Conservation (phyloP, 2,329 filamentous ascomycete species). For the Venturia oleaginea region DNA sequence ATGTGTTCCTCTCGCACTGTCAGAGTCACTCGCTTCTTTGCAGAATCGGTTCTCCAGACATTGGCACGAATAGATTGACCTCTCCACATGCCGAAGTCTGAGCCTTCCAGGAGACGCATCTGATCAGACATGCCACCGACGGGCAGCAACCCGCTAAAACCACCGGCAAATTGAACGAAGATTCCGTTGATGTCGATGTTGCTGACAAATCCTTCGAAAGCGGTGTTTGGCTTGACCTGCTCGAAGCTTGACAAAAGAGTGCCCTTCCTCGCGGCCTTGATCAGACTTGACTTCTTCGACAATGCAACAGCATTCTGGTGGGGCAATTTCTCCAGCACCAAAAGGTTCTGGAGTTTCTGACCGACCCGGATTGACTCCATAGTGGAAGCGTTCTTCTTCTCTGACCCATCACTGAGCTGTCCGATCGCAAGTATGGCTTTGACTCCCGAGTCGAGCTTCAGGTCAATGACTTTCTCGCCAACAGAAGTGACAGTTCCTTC, state of each 20-base stretch:
- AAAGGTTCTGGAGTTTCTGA: conserved; percentile 70
- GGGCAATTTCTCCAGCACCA: conserved; percentile 79
- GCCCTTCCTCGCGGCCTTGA: conserved; percentile 64
- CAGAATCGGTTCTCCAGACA: conserved; percentile 62
- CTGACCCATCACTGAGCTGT: conserved; percentile 78
- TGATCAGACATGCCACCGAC: conserved; percentile 70
- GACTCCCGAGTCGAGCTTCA: conserved; percentile 67
- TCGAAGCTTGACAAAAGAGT: conserved; percentile 63
- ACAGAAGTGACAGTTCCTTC: conserved; percentile 55
- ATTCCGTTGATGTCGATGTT: conserved; percentile 74
- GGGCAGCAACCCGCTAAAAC: conserved; percentile 68
- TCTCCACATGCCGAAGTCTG: conserved; percentile 70
- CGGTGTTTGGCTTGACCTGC: conserved; percentile 58
- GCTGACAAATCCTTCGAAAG: conserved; percentile 70
- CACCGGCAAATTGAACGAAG: conserved; percentile 81
- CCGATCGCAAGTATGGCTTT: conserved; percentile 68
- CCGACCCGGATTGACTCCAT: conserved; percentile 77
- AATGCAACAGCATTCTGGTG: conserved; percentile 66
- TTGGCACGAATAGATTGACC: conserved; percentile 66
- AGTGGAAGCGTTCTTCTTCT: conserved; percentile 65
- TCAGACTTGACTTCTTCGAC: conserved; percentile 73
- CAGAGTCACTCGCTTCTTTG: conserved; percentile 59
- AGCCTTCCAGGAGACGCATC: conserved; percentile 44
- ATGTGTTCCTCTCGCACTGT: conserved; percentile 47
- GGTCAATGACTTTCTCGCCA: conserved; percentile 37